These are phyloP conservation scores for Pilobolus umbonatus DNA, from an alignment of 192 early-diverging fungal species.

Conservation along the genomic window DNA sequence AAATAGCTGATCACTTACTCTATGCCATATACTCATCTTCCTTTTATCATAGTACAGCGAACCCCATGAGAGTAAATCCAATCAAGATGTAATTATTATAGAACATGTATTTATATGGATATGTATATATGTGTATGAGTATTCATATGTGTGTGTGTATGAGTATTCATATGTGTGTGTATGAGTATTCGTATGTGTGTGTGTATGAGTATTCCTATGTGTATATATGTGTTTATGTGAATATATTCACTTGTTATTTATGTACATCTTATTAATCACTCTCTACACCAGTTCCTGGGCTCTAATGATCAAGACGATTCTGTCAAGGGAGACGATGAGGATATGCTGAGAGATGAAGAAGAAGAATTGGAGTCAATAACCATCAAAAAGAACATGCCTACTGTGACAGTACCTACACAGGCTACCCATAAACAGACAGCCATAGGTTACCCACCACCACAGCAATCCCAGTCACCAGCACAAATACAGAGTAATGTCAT, in stretches of 20 bases:
- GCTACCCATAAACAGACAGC: neutral
- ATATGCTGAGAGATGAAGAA: neutral
- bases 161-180: neutral
- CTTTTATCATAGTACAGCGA: slow-evolving; percentile 31
- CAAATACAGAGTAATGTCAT: slow-evolving; percentile 24
- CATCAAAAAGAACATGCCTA: slow-evolving; percentile 2
- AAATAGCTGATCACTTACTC: neutral
- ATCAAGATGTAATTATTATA: slow-evolving; percentile 33
- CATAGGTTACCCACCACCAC: neutral
- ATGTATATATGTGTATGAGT: neutral
- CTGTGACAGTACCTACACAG: slow-evolving; percentile 15
- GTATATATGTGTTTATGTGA: neutral
- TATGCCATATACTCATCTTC: neutral
- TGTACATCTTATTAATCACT: neutral
- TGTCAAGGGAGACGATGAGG: slow-evolving; percentile 7
- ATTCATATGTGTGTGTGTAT: neutral
- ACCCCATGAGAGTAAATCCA: slow-evolving; percentile 38
- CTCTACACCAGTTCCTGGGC: slow-evolving; percentile 18
- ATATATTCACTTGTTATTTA: neutral
- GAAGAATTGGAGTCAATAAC: neutral
- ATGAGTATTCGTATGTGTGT: neutral
- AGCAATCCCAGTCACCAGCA: neutral
- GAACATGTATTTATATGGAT: too few relatives aligned
- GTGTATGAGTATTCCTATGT: neutral
- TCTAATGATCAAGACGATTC: slow-evolving; percentile 7